Conservation (phyloP, 2,329 filamentous ascomycete genomes). For the Ophiocordyceps unilateralis region DNA sequence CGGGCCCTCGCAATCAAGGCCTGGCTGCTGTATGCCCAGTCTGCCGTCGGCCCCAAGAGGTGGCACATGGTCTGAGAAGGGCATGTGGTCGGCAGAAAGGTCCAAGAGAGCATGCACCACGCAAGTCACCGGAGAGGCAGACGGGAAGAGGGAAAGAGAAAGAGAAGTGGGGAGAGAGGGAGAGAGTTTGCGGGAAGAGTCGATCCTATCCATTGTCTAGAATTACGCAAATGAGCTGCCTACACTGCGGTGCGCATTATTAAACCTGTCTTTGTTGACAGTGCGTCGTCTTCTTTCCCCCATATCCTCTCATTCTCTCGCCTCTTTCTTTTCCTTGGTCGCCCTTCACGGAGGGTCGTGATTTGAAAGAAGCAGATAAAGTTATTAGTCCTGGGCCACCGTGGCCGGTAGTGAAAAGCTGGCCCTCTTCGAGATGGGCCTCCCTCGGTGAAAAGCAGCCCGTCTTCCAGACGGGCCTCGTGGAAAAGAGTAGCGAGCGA, state of each 20-base stretch:
- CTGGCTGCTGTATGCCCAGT: neutral
- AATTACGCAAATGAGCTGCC: neutral
- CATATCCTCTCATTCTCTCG: neutral
- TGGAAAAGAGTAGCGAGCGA: neutral
- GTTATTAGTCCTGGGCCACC: neutral
- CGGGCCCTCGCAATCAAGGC: no score
- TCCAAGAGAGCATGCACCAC: neutral
- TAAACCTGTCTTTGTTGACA: neutral
- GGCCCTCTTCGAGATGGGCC: neutral
- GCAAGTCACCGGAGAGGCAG: neutral
- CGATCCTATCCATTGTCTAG: neutral
- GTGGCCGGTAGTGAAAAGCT: neutral
- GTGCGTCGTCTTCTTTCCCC: neutral
- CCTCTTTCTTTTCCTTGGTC: neutral
- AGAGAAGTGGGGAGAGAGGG: neutral
- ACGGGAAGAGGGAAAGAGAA: neutral
- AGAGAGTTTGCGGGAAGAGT: conserved; percentile 2
- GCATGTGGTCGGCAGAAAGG: neutral
- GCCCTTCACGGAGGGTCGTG: neutral
- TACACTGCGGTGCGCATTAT: neutral
- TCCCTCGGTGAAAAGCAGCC: neutral
- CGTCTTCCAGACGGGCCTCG: neutral
- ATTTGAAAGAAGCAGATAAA: neutral
- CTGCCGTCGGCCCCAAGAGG: neutral
- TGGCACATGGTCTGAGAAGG: neutral